Percentiles rank a stretch among this genome's conserved stretches.
Evolutionary conservation across 257 asterid genomes (phyloP).

Genomic region (Cynanchum wilfordii): DNA sequence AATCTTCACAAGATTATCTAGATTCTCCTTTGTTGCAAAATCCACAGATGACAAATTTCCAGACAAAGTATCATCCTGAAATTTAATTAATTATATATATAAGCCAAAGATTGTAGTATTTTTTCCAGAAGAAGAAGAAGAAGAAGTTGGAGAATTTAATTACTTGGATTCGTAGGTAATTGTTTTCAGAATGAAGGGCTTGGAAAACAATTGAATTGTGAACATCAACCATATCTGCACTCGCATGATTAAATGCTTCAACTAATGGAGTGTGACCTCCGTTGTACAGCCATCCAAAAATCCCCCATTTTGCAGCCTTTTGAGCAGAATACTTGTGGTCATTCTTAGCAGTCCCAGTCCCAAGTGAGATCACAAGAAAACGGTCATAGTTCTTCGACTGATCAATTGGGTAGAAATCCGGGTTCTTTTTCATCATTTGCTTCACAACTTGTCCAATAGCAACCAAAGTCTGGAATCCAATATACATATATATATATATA

Average conservation of each 20-base stretch:
- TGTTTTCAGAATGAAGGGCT: slow-evolving; percentile 43
- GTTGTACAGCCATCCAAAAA: slow-evolving; percentile 44
- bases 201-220: slow-evolving; percentile 46
- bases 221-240: slow-evolving; percentile 52
- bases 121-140: neutral
- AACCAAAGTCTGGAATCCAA: slow-evolving; percentile 38
- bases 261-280: slow-evolving; percentile 36
- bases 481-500: no score
- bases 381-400: slow-evolving; percentile 41
- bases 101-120: neutral
- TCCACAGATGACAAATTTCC: slow-evolving; percentile 37
- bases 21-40: slow-evolving; percentile 40
- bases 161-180: slow-evolving; percentile 66
- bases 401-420: slow-evolving; percentile 34
- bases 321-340: slow-evolving; percentile 34
- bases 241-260: slow-evolving; percentile 34
- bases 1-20: slow-evolving; percentile 38
- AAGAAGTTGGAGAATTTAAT: neutral
- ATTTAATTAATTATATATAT: neutral
- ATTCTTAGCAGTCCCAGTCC: slow-evolving; percentile 47
- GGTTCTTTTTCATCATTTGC: slow-evolving; percentile 25
- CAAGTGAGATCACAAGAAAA: slow-evolving; percentile 48
- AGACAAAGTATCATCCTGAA: slow-evolving; percentile 41
- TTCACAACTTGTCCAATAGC: slow-evolving; percentile 47
- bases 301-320: slow-evolving; percentile 50